These are phyloP conservation scores for Eucalyptus regnans DNA, from an alignment of 345 rosid species.

Conservation along the genomic window DNA sequence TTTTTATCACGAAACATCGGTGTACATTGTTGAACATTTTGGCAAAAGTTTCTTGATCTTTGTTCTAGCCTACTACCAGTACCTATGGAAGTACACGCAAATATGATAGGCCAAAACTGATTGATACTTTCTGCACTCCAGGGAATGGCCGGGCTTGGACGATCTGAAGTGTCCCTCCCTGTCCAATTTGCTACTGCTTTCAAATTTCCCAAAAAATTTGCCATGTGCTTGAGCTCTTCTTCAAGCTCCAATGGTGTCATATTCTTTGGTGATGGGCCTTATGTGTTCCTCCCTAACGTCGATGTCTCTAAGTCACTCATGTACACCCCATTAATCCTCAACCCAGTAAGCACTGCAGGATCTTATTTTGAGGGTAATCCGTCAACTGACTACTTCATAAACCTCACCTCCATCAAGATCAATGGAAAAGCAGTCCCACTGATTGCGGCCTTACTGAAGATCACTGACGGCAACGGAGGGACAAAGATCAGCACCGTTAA, in stretches of 20 bases:
- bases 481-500: conserved; percentile 65
- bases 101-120: background rate
- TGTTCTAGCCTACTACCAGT: background rate
- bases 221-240: conserved; percentile 18
- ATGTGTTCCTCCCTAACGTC: conserved; percentile 9
- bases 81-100: background rate
- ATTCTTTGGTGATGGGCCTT: conserved; percentile 23
- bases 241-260: conserved; percentile 10
- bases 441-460: conserved; percentile 10
- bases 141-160: conserved; percentile 20
- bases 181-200: conserved; percentile 12
- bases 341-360: conserved; percentile 18
- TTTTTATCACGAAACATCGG: background rate
- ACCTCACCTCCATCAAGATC: conserved; percentile 23
- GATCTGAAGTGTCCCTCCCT: conserved; percentile 10
- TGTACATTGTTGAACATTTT: background rate
- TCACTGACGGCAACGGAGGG: conserved; percentile 38
- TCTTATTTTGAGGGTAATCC: background rate
- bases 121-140: background rate
- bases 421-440: conserved; percentile 13
- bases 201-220: conserved; percentile 8
- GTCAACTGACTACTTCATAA: conserved; percentile 28
- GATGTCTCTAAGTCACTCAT: conserved; percentile 23
- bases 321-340: conserved; percentile 25
- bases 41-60: background rate